Evolutionary conservation across 225 moss, liverwort and hornwort species (phyloP).

Genomic region (Physcomitrellopsis africana): DNA sequence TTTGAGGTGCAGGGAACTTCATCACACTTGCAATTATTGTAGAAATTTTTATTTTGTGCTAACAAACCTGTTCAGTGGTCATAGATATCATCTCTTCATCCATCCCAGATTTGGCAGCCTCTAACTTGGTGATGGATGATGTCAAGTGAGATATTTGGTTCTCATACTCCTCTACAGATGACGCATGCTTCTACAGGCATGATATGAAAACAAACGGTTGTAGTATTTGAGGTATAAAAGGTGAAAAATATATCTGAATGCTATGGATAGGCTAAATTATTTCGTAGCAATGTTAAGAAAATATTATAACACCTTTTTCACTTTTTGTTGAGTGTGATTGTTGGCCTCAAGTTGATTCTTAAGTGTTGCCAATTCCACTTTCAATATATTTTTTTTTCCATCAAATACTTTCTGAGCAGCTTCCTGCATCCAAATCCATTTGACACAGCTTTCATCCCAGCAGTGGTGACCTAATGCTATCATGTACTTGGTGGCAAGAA

Average conservation of each 20-base stretch:
- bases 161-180: slow-evolving; percentile 37
- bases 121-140: slow-evolving; percentile 37
- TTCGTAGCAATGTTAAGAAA: too few relatives aligned
- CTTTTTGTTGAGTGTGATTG: slow-evolving; percentile 33
- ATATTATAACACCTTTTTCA: slow-evolving; percentile 36
- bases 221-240: not conserved
- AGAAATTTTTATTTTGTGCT: not conserved
- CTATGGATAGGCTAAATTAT: too few relatives aligned
- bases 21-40: not conserved
- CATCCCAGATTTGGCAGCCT: slow-evolving; percentile 31
- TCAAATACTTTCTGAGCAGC: slow-evolving; percentile 42
- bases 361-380: slow-evolving; percentile 27
- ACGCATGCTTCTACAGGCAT: slow-evolving; percentile 36
- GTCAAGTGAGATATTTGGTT: slow-evolving; percentile 33
- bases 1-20: not conserved
- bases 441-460: not conserved
- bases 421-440: slow-evolving; percentile 35
- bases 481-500: not conserved
- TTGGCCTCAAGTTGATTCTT: slow-evolving; percentile 26
- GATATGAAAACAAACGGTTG: not conserved
- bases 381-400: slow-evolving; percentile 33
- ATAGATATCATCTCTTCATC: slow-evolving; percentile 43
- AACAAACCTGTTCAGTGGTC: slow-evolving; percentile 38
- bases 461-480: not conserved
- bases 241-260: too few relatives aligned